These are phyloP conservation scores for Aureobasidium subglaciale DNA, from an alignment of 2,329 filamentous ascomycete genomes.

Conservation along the genomic window DNA sequence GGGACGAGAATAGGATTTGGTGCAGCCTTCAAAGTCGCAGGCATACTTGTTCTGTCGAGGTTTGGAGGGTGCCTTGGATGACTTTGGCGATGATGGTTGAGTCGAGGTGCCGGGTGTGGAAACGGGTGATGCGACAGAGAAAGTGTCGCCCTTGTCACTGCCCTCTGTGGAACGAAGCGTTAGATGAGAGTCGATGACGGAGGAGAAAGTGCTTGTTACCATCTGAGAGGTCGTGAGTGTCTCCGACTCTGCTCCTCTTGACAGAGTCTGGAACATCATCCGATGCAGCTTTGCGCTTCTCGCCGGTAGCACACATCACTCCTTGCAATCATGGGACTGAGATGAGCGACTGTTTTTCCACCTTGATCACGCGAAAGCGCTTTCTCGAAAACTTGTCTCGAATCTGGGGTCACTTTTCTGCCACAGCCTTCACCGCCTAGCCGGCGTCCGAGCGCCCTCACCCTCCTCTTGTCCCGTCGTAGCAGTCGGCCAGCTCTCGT, in stretches of 20 bases:
- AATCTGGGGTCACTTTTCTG: neutral
- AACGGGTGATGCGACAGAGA: neutral
- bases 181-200: neutral
- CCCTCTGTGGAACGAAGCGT: neutral
- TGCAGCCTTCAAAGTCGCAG: conserved; percentile 68
- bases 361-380: neutral
- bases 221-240: neutral
- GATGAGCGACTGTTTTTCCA: neutral
- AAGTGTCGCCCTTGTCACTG: neutral
- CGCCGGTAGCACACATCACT: neutral
- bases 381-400: neutral
- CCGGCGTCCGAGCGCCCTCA: too few species aligned
- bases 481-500: too few species aligned
- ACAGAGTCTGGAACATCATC: neutral
- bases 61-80: conserved; percentile 26
- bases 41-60: conserved; percentile 66
- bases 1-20: conserved; percentile 81
- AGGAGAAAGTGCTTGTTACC: neutral
- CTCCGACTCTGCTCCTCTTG: neutral
- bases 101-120: conserved; percentile 20
- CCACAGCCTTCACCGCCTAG: neutral
- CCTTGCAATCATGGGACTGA: neutral
- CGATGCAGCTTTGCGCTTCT: neutral
- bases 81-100: conserved; percentile 22
- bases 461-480: too few species aligned